Percentiles rank a stretch among this genome's conserved stretches.
Evolutionary conservation across 2,329 filamentous ascomycete genomes (phyloP).

Genomic region (Didymellaceae sp.): DNA sequence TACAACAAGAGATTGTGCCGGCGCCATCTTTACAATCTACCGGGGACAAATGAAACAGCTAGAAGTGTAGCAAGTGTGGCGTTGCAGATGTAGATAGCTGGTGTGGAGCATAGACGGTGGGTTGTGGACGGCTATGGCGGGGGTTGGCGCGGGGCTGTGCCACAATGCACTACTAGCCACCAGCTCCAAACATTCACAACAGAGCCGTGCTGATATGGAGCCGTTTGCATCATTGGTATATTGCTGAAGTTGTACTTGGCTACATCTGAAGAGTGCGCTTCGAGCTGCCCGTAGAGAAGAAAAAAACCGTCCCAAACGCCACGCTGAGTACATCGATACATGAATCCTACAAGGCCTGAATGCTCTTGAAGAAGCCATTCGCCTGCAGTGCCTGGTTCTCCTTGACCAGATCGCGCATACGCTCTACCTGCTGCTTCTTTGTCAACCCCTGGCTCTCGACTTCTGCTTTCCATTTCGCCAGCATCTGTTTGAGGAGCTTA

Average conservation of each 20-base stretch:
- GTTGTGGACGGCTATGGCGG: slow-evolving; percentile 19
- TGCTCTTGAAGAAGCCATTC: slow-evolving; percentile 71
- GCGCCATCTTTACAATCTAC: slow-evolving; percentile 6
- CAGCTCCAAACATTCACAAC: background rate
- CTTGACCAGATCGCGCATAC: slow-evolving; percentile 80
- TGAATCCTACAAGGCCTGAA: slow-evolving; percentile 54
- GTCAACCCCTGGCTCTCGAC: slow-evolving; percentile 65
- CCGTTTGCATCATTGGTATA: slow-evolving; percentile 4
- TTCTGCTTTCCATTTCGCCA: slow-evolving; percentile 82
- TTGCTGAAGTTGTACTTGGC: slow-evolving; percentile 1
- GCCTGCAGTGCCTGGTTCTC: slow-evolving; percentile 69
- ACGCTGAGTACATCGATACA: slow-evolving; percentile 2
- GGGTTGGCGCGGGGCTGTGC: slow-evolving; percentile 16
- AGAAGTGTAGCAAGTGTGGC: background rate
- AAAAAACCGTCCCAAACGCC: slow-evolving; percentile 12
- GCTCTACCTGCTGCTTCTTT: slow-evolving; percentile 73
- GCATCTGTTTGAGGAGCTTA: slow-evolving; percentile 79
- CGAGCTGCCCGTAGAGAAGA: no score
- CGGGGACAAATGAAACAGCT: background rate
- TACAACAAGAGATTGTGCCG: slow-evolving; percentile 13
- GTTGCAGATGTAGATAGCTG: slow-evolving; percentile 2
- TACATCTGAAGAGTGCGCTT: no score
- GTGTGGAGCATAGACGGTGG: slow-evolving; percentile 2
- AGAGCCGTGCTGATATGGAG: background rate
- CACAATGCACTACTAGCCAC: slow-evolving; percentile 15